Percentiles rank a stretch among this genome's conserved stretches.
Evolutionary conservation across 805 yeast species (phyloP).

Genomic region (Cyberlindnera amylophila): DNA sequence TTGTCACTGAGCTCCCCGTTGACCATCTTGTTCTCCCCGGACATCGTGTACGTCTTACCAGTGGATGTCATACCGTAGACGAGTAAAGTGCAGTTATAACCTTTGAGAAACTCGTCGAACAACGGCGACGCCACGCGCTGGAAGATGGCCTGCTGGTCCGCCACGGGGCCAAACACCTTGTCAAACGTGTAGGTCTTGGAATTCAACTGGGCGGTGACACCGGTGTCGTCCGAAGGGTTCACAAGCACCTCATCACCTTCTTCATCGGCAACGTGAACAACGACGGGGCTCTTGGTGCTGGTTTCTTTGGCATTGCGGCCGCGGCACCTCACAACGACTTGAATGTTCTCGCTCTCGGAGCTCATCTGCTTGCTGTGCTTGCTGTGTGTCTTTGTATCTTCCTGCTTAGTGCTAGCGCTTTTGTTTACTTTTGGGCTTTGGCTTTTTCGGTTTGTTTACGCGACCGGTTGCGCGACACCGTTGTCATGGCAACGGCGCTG

Average conservation of each 20-base stretch:
- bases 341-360: slow-evolving; percentile 45
- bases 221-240: slow-evolving; percentile 37
- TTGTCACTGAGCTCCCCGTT: slow-evolving; percentile 35
- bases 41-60: slow-evolving; percentile 80
- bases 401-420: slow-evolving; percentile 1
- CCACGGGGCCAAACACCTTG: slow-evolving; percentile 77
- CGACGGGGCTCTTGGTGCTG: slow-evolving; percentile 53
- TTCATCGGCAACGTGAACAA: slow-evolving; percentile 48
- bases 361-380: too few relatives aligned
- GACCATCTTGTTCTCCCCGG: slow-evolving; percentile 51
- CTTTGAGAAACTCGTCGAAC: slow-evolving; percentile 64
- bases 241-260: slow-evolving; percentile 47
- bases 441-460: slow-evolving; percentile 5
- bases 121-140: slow-evolving; percentile 62
- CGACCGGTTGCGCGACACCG: not conserved
- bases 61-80: slow-evolving; percentile 95
- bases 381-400: not conserved
- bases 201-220: slow-evolving; percentile 37
- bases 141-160: slow-evolving; percentile 67
- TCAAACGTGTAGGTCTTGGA: slow-evolving; percentile 68
- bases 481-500: slow-evolving; percentile 9
- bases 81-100: slow-evolving; percentile 76
- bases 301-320: slow-evolving; percentile 59
- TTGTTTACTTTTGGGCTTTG: slow-evolving; percentile 3
- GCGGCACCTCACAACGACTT: slow-evolving; percentile 62